Evolutionary conservation across 2,329 filamentous ascomycete genomes (phyloP).

Genomic region (Claviceps fusiformis): DNA sequence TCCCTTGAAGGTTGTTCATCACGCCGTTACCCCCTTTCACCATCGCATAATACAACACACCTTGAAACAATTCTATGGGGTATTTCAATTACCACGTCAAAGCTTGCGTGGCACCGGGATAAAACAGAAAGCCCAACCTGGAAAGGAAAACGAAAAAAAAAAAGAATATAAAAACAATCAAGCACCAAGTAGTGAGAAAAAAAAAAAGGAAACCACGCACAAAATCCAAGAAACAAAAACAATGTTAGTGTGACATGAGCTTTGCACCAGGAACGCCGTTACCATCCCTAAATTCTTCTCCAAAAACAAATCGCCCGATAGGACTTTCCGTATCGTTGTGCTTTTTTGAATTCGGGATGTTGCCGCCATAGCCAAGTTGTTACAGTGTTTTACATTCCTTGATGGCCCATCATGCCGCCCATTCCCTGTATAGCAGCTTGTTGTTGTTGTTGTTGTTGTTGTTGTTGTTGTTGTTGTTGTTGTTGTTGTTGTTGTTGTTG

Average conservation of each 20-base stretch:
- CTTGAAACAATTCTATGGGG: conserved; percentile 17
- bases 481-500: no score
- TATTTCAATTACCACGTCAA: conserved; percentile 16
- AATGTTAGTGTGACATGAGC: neutral
- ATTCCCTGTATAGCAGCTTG: conserved; percentile 36
- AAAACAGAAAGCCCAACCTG: neutral
- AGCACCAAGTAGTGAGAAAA: neutral
- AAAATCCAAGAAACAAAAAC: conserved; percentile 3
- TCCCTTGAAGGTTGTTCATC: neutral
- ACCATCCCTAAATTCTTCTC: neutral
- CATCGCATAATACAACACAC: conserved; percentile 5
- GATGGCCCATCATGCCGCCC: conserved; percentile 39
- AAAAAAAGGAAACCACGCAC: conserved; percentile 4
- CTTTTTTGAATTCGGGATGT: neutral
- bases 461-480: conserved; percentile 10
- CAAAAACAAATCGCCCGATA: neutral
- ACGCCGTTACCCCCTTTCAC: neutral
- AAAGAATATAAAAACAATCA: neutral
- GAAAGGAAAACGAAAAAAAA: neutral
- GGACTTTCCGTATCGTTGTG: neutral
- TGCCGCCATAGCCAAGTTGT: neutral
- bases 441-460: conserved; percentile 2
- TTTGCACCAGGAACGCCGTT: conserved; percentile 3
- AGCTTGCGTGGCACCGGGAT: neutral
- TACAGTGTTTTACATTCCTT: conserved; percentile 27